These are phyloP conservation scores for Fusarium irregulare DNA, from an alignment of 2,329 filamentous ascomycete genomes.

Conservation along the genomic window DNA sequence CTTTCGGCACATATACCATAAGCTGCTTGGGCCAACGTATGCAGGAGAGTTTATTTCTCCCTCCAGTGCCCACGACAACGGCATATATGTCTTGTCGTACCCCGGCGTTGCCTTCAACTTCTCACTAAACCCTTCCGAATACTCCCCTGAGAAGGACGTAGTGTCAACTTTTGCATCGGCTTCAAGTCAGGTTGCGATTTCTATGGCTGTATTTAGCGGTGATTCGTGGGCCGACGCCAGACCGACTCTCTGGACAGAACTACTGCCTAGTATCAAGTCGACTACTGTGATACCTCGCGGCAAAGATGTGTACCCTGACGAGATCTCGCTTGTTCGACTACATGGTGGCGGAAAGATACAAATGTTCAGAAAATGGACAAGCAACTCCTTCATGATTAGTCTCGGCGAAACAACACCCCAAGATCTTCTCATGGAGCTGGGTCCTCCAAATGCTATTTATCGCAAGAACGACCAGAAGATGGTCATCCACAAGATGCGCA, in stretches of 20 bases:
- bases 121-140: constrained; percentile 77
- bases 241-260: constrained; percentile 78
- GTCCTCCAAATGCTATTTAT: constrained; percentile 93
- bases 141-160: constrained; percentile 81
- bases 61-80: constrained; percentile 63
- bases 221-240: constrained; percentile 90
- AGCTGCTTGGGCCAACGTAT: constrained; percentile 92
- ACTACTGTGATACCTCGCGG: constrained; percentile 75
- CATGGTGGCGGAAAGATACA: constrained; percentile 83
- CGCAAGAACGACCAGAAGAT: constrained; percentile 90
- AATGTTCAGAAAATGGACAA: constrained; percentile 77
- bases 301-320: constrained; percentile 85
- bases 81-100: constrained; percentile 92
- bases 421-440: constrained; percentile 89
- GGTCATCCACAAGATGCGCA: constrained; percentile 79
- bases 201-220: constrained; percentile 92
- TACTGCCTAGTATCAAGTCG: constrained; percentile 78
- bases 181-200: constrained; percentile 78
- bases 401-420: constrained; percentile 92
- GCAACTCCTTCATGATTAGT: constrained; percentile 74
- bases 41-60: constrained; percentile 89
- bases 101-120: constrained; percentile 96
- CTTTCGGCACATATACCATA: constrained; percentile 91
- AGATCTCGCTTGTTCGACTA: constrained; percentile 83
- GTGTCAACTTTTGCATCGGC: constrained; percentile 86